phyloP scores from a whole-genome alignment of 2,329 filamentous ascomycete genomes.

The Diplodia intermedia region DNA sequence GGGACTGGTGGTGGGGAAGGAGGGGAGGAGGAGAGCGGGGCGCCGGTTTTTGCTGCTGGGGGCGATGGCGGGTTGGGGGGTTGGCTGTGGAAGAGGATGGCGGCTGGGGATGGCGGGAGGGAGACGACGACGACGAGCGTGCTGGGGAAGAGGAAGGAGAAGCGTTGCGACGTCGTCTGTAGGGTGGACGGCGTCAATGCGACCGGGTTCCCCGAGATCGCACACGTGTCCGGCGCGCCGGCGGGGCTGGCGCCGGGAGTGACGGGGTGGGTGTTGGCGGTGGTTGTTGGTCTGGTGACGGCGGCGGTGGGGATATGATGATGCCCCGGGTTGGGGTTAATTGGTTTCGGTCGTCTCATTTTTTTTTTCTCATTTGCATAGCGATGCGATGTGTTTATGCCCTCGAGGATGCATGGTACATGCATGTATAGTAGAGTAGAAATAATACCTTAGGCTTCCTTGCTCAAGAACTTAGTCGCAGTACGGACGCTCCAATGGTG shows the following conservation, averaged over 20 bases:
- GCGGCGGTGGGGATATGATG: conserved; percentile 37
- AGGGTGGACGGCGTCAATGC: conserved; percentile 47
- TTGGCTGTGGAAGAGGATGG: not conserved
- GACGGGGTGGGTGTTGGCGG: conserved; percentile 39
- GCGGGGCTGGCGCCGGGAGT: not conserved
- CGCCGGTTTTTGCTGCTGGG: not conserved
- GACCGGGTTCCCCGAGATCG: conserved; percentile 46
- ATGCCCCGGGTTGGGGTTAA: not conserved
- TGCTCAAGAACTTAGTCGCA: not conserved
- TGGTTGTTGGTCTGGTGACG: conserved; percentile 38
- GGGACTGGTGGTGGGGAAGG: not conserved
- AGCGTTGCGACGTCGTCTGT: conserved; percentile 43
- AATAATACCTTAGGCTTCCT: not conserved
- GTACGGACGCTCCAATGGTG: not conserved
- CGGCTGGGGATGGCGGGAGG: not conserved
- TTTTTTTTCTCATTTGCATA: not conserved
- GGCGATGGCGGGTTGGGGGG: not conserved
- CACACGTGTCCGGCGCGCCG: conserved; percentile 35
- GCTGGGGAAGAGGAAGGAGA: conserved; percentile 36
- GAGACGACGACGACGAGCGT: too few relatives aligned
- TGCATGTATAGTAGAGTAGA: not conserved
- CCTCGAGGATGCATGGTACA: not conserved
- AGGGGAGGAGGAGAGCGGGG: not conserved
- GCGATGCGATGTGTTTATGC: not conserved
- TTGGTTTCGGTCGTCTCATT: not conserved